Base-by-base conservation (phyloP, 495 filamentous ascomycete genomes). In the Filosporella fistucella region DNA sequence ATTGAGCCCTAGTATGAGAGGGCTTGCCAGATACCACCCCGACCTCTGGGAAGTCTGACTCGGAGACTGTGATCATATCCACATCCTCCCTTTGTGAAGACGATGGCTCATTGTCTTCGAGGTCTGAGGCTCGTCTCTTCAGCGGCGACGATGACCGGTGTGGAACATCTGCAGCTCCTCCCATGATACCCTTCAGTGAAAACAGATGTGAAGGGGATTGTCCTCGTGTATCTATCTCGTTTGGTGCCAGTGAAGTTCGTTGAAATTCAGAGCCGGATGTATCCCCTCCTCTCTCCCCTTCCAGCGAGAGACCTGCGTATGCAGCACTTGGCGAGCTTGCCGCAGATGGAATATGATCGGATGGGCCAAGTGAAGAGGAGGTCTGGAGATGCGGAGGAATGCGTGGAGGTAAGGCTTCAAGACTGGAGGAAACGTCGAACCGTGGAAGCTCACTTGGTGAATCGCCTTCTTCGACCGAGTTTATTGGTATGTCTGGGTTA, bases 251-350 rank as follows among this genome's bases (percentile, higher is more conserved):
- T 6, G 52, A 53, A 25, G 18, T 10, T 32, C 20, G 16, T 48
- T 41, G 42, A 24, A 44, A 42, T 17, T 42, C 43, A 17, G 50
- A 46, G 40, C 21, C 51, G 48, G 47, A 48, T 22, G 28, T n/a
- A 35, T 82, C 80, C 54, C 71, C 68, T 48, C 62, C 68, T 36
- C 72, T 66, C 54, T 86, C 84, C 52, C 75, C 75, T 47, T 84
- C 77, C 38, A 91, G 68, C 42, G 80, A 78, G 43, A 91, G 67
- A 36, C 79, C 80, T 55, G 84, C 78, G 75, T 82, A 91, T 55
- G 85, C 84, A 52, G 80, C 80, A 57, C 77, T 81, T 12, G 86
- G 84, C 23, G 79, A 86, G 59, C 83, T 86, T 42, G 80, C 75
- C 14, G 70, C 66, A 32, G 73, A 81, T 13, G 71, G 71, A 32